Percentiles rank a stretch among this genome's conserved stretches.
Evolutionary conservation across 805 yeast species (phyloP).

Genomic region (Teunomyces gatunensis): DNA sequence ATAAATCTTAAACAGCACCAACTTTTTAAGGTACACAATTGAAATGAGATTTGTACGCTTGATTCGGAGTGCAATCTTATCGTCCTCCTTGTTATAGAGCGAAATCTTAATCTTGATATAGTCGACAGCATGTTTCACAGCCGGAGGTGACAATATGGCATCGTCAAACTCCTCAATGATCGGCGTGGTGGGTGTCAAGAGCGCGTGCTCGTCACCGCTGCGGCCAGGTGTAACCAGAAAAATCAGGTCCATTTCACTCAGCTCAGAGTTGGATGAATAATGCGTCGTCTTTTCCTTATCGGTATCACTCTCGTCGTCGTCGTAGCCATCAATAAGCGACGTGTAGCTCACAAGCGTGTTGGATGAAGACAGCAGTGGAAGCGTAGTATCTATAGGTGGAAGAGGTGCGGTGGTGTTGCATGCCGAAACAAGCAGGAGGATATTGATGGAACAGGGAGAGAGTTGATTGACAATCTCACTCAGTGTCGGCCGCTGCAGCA

Average conservation of each 20-base stretch:
- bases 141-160: neutral
- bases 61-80: constrained; percentile 27
- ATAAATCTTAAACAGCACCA: constrained; percentile 28
- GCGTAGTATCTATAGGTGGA: constrained; percentile 11
- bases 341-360: constrained; percentile 24
- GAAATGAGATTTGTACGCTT: constrained; percentile 22
- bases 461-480: constrained; percentile 5
- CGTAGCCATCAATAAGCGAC: constrained; percentile 31
- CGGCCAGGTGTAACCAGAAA: constrained; percentile 8
- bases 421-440: constrained; percentile 15
- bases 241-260: constrained; percentile 11
- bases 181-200: constrained; percentile 13
- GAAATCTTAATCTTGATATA: constrained; percentile 25
- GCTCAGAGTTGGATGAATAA: constrained; percentile 9
- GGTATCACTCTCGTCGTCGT: constrained; percentile 18
- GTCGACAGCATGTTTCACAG: constrained; percentile 4
- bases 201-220: constrained; percentile 2
- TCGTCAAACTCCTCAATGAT: constrained; percentile 13
- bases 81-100: constrained; percentile 26
- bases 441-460: constrained; percentile 9
- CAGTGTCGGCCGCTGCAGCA: neutral
- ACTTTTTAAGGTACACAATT: constrained; percentile 24
- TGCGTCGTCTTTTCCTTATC: constrained; percentile 6
- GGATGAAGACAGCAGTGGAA: constrained; percentile 6
- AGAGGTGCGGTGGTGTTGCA: constrained; percentile 13